Conservation (phyloP, 345 rosid species). For the Gossypium herbaceum region DNA sequence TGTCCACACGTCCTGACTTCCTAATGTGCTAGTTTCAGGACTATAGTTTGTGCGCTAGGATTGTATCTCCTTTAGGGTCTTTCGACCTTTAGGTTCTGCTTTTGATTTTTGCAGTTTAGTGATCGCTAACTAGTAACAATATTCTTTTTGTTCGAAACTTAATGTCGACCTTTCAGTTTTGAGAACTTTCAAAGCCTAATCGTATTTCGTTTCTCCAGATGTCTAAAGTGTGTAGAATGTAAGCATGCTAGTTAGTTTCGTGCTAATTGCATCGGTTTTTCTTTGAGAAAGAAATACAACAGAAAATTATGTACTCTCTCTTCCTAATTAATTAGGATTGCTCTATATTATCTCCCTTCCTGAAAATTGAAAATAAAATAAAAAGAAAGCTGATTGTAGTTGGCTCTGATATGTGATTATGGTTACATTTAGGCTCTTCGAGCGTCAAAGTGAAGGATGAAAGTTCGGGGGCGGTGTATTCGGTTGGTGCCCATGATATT, state of each 20-base stretch:
- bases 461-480: slow-evolving; percentile 35
- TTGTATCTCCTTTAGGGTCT: background rate
- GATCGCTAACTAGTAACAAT: no score
- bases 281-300: background rate
- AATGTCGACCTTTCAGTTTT: background rate
- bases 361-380: background rate
- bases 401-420: background rate
- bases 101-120: background rate
- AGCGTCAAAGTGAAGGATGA: slow-evolving; percentile 64
- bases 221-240: background rate
- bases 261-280: background rate
- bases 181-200: background rate
- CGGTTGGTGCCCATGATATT: slow-evolving; percentile 49
- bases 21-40: background rate
- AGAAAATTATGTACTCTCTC: background rate
- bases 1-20: background rate
- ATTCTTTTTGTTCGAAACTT: background rate
- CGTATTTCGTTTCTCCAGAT: background rate
- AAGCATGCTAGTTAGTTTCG: background rate
- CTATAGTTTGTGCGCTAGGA: background rate
- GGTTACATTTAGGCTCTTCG: slow-evolving; percentile 58
- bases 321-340: background rate
- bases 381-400: background rate
- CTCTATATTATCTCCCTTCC: background rate
- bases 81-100: background rate